A percentile compares a stretch with the other conserved stretches of the same genome.
Evolutionary conservation across 805 yeast species (phyloP).

Genomic region (Zygosaccharomyces kombuchaensis): DNA sequence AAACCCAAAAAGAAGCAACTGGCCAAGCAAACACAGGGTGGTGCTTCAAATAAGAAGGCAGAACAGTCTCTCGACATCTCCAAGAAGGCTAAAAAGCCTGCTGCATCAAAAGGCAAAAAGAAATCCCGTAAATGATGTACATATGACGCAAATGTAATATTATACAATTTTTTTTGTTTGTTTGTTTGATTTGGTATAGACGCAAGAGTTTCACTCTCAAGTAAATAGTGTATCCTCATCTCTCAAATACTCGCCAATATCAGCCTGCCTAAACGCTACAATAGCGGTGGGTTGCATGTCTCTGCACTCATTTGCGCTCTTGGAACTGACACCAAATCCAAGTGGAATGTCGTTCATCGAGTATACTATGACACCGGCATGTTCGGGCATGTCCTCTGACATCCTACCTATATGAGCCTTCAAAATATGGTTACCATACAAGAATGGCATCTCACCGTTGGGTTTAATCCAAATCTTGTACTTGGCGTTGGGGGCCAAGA

Average conservation of each 20-base stretch:
- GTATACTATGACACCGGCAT: slow-evolving; percentile 88
- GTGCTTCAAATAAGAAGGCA: slow-evolving; percentile 43
- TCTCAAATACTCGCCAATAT: slow-evolving; percentile 95
- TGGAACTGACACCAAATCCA: slow-evolving; percentile 94
- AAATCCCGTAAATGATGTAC: slow-evolving; percentile 24
- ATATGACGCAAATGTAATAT: slow-evolving; percentile 7
- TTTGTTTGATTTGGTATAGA: neutral
- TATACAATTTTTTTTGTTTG: slow-evolving; percentile 5
- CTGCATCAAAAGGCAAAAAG: slow-evolving; percentile 19
- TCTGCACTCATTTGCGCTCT: slow-evolving; percentile 83
- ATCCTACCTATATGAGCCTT: slow-evolving; percentile 96
- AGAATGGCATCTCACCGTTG: slow-evolving; percentile 97
- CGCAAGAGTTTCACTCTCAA: slow-evolving; percentile 29
- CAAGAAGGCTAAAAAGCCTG: slow-evolving; percentile 17
- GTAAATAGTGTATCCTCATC: slow-evolving; percentile 96
- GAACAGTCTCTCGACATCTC: slow-evolving; percentile 33
- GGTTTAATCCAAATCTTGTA: slow-evolving; percentile 94
- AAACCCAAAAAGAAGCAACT: slow-evolving; percentile 62
- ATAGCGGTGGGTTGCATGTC: slow-evolving; percentile 89
- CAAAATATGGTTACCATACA: slow-evolving; percentile 92
- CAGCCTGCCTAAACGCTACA: slow-evolving; percentile 94
- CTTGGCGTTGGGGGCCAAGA: slow-evolving; percentile 81
- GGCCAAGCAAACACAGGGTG: slow-evolving; percentile 59
- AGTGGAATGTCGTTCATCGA: slow-evolving; percentile 90
- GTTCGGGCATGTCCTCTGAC: slow-evolving; percentile 97